Evolutionary conservation across 1,284 basidiomycete genomes (phyloP), one percentile per base, ranked within the genome.

Genomic region (Ganoderma meredithae): DNA sequence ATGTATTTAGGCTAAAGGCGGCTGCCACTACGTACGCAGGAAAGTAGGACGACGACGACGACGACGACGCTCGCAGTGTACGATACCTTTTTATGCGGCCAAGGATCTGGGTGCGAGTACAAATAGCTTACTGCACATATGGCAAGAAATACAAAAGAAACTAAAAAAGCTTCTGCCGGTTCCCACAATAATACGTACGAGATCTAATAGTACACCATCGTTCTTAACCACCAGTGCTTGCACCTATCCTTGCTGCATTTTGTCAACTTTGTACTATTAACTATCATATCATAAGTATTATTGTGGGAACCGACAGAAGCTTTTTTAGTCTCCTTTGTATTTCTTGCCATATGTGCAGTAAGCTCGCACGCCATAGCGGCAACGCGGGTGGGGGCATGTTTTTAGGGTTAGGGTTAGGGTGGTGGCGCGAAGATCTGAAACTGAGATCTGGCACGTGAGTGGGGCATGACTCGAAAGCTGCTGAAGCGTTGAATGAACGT

Each of bases 401-500:
- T n/a, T n/a, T n/a, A n/a, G n/a, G n/a, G n/a, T n/a, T n/a, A n/a
- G n/a, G n/a, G n/a, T n/a, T n/a, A n/a, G n/a, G n/a, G n/a, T n/a
- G n/a, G n/a, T n/a, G n/a, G n/a, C n/a, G n/a, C n/a, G n/a, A n/a
- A n/a, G 63, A 64, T 72, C 66, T 63, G 49, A 64, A 62, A 64
- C 63, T 12, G 33, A 25, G n/a, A 39, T 17, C 25, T 12, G 33
- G 60, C 67, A 72, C 71, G 71, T 72, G 71, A 27, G 22, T 39
- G 49, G 62, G 60, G 47, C 40, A 64, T 72, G 71, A 72, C 71
- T 72, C 69, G 69, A 56, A 25, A 53, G 7, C n/a, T 25, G 44
- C 15, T 49, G 22, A 25, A 56, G 63, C 36, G 22, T 52, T 39
- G 44, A 47, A 36, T 63, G 19, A 15, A 67, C 62, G 55, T 52